These are phyloP conservation scores for Lecanicillium sp. DNA, from an alignment of 2,329 filamentous ascomycete genomes.

Conservation along the genomic window DNA sequence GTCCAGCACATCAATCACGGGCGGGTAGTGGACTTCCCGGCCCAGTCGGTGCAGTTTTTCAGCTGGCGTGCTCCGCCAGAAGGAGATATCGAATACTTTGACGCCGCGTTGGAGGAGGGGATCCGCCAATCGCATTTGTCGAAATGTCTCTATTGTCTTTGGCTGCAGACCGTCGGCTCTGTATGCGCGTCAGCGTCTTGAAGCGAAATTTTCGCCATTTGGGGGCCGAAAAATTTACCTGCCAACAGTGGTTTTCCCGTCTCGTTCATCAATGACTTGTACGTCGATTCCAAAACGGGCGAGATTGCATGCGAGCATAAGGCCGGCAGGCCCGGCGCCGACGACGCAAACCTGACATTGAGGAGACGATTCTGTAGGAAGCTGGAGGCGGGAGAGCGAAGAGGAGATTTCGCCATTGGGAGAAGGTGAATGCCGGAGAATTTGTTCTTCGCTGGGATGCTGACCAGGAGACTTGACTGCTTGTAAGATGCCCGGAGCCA, in stretches of 20 bases:
- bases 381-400: constrained; percentile 43
- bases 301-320: constrained; percentile 51
- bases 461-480: constrained; percentile 6
- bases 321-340: constrained; percentile 49
- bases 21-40: constrained; percentile 64
- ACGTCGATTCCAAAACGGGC: constrained; percentile 61
- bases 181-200: constrained; percentile 5
- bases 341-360: constrained; percentile 46
- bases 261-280: constrained; percentile 61
- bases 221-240: too few relatives aligned
- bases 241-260: constrained; percentile 62
- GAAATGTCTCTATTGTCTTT: constrained; percentile 72
- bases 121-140: constrained; percentile 68
- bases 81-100: constrained; percentile 67
- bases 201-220: too few relatives aligned
- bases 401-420: constrained; percentile 34
- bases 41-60: constrained; percentile 53
- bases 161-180: constrained; percentile 69
- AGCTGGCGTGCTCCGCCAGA: constrained; percentile 55
- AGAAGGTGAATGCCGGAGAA: constrained; percentile 11
- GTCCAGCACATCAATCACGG: constrained; percentile 50
- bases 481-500: constrained; percentile 18
- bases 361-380: constrained; percentile 38
- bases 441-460: constrained; percentile 17
- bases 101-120: constrained; percentile 60